Base-by-base conservation (phyloP, 2,329 filamentous ascomycete genomes). In the Alternaria ventricosa region DNA sequence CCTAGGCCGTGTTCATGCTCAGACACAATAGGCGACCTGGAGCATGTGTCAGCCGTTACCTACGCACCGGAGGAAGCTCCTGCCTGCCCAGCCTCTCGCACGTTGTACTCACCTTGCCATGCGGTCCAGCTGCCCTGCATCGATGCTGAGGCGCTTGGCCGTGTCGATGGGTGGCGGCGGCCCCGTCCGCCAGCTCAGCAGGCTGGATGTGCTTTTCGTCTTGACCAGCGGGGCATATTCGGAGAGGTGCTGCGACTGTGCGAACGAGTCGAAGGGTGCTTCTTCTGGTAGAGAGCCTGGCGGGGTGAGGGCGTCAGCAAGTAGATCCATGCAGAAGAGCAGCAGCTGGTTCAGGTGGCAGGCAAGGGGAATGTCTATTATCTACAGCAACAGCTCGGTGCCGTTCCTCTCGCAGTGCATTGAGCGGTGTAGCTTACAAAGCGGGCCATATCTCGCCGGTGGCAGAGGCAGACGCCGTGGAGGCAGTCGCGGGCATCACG, bases 1-100 rank as follows among this genome's bases (percentile, higher is more conserved):
- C 93, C 93, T 67, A 96, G 83, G 72, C 93, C 93, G 85, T 96
- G 92, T 76, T 97, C 94, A 82, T 95, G 93, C 81, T 95, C 94
- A 69, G 89, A 86, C 78, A 96, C 87, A 77, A 97, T 87, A 75
- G 93, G 89, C 75, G 92, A 93, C 84, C 93, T 96, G 73, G 63
- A 22, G 55, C 51, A 55, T 18, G 50, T 60, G 67, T 71, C 60
- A 71, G 69, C 57, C 55, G 57, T 43, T 36, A 61, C 47, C 60
- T 51, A 55, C 23, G 20, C 30, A 44, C 10, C 55, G 25, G 18
- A 50, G 43, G 41, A 55, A 45, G 50, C 50, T 58, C 56, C 47
- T 64, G 49, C 57, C 62, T 60, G 43, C 10, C 43, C 50, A 36
- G 45, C 28, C 44, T 60, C 30, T 18, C 36, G 33, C 20, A 43